Evolutionary conservation across 2,329 filamentous ascomycete genomes (phyloP).

Genomic region (Aspergillus terreus): DNA sequence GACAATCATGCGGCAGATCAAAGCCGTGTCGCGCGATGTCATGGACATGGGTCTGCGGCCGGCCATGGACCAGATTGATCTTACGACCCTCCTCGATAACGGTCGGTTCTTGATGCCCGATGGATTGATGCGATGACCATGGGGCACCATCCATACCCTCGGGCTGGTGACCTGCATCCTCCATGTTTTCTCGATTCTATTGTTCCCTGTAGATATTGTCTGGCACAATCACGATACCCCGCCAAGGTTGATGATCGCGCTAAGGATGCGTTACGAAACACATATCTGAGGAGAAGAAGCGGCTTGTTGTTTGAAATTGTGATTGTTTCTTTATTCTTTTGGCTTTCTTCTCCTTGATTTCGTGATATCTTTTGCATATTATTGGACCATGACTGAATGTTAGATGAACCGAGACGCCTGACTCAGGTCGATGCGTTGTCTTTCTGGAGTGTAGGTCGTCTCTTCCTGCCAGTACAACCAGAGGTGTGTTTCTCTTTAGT

Average conservation of each 20-base stretch:
- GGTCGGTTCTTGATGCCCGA: constrained; percentile 34
- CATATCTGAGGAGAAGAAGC: neutral
- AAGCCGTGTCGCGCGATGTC: constrained; percentile 74
- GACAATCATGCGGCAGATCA: constrained; percentile 68
- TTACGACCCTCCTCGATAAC: constrained; percentile 31
- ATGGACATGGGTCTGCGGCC: constrained; percentile 42
- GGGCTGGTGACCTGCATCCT: neutral
- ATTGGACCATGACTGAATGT: neutral
- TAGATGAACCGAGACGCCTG: neutral
- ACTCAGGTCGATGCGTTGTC: neutral
- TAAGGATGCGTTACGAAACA: neutral
- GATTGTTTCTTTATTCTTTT: neutral
- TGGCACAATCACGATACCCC: constrained; percentile 1
- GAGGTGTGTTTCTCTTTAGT: too few relatives aligned
- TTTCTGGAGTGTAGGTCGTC: too few relatives aligned
- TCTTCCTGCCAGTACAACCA: too few relatives aligned
- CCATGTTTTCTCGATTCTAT: neutral
- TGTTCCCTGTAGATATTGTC: constrained; percentile 1
- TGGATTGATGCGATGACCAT: neutral
- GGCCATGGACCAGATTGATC: constrained; percentile 32
- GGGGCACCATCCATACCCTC: neutral
- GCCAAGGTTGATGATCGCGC: neutral
- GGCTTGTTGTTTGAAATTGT: neutral
- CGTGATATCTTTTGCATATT: neutral
- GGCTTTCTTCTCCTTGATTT: neutral